Conservation (phyloP, 495 filamentous ascomycete genomes). For the Ascodesmis nigricans region DNA sequence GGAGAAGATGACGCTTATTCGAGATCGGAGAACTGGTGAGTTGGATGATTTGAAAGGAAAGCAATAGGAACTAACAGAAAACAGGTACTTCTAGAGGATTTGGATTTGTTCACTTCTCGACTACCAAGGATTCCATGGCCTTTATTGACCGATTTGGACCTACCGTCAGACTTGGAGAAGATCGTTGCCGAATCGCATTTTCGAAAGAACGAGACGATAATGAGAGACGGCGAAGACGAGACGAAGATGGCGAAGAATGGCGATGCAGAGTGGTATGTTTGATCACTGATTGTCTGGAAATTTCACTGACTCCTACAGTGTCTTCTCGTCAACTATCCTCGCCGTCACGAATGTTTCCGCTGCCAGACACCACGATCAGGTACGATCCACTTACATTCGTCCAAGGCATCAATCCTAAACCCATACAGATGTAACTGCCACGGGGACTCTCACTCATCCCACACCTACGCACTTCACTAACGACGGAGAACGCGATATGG, state of each 20-base stretch:
- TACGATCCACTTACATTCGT: slow-evolving; percentile 24
- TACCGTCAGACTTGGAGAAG: slow-evolving; percentile 32
- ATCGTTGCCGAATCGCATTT: slow-evolving; percentile 23
- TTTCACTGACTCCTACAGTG: slow-evolving; percentile 31
- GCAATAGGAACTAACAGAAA: too few species aligned
- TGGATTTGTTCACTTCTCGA: slow-evolving; percentile 45
- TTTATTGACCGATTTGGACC: slow-evolving; percentile 50
- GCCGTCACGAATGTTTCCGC: slow-evolving; percentile 46
- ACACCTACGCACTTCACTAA: slow-evolving; percentile 28
- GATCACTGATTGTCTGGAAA: background rate
- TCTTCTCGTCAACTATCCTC: slow-evolving; percentile 45
- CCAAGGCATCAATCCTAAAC: slow-evolving; percentile 4
- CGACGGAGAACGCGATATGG: slow-evolving; percentile 62
- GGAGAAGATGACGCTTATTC: slow-evolving; percentile 43
- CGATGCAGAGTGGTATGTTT: slow-evolving; percentile 43
- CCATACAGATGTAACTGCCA: slow-evolving; percentile 20
- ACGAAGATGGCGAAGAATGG: slow-evolving; percentile 48
- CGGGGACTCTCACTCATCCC: slow-evolving; percentile 21
- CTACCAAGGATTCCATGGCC: slow-evolving; percentile 34
- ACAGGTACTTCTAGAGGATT: slow-evolving; percentile 40
- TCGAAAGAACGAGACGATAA: slow-evolving; percentile 28
- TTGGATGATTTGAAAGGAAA: slow-evolving; percentile 5
- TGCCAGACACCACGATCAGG: slow-evolving; percentile 50
- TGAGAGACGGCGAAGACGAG: slow-evolving; percentile 33
- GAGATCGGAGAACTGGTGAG: slow-evolving; percentile 43